Evolutionary conservation across 345 rosid genomes (phyloP).

Genomic region (Limnanthes douglasii): DNA sequence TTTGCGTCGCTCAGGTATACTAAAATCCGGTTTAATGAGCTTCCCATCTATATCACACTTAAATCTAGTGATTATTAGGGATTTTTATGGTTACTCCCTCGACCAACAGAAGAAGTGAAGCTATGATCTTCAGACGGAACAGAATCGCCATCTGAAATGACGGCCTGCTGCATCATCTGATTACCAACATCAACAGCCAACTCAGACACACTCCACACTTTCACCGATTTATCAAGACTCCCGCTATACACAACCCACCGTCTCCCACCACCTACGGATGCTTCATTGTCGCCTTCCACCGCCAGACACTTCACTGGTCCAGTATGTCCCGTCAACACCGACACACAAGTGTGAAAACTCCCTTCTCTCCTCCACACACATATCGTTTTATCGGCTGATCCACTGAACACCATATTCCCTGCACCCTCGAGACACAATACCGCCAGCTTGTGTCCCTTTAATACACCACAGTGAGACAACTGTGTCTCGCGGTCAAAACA

Average conservation of each 20-base stretch:
- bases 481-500: slow-evolving; percentile 71
- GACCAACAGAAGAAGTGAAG: slow-evolving; percentile 15
- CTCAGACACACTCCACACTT: slow-evolving; percentile 88
- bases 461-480: slow-evolving; percentile 58
- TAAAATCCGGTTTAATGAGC: no score
- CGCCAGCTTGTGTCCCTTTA: slow-evolving; percentile 81
- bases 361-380: slow-evolving; percentile 85
- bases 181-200: slow-evolving; percentile 28
- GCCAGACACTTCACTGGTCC: slow-evolving; percentile 93
- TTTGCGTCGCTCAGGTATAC: no score
- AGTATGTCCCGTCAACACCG: slow-evolving; percentile 77
- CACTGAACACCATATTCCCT: slow-evolving; percentile 68
- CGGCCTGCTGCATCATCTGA: slow-evolving; percentile 23
- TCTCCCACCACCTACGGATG: slow-evolving; percentile 16
- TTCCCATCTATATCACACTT: no score
- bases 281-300: slow-evolving; percentile 47
- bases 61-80: no score
- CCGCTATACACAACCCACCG: slow-evolving; percentile 90
- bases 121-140: slow-evolving; percentile 22
- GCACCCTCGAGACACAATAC: slow-evolving; percentile 68
- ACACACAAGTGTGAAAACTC: slow-evolving; percentile 55
- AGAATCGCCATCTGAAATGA: slow-evolving; percentile 16
- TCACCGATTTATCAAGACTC: slow-evolving; percentile 82
- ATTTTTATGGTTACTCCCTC: slow-evolving; percentile 19
- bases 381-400: slow-evolving; percentile 93